A percentile compares a stretch with the other conserved stretches of the same genome.
Conservation (phyloP, 2,329 filamentous ascomycete species). For the Dothistroma pini region DNA sequence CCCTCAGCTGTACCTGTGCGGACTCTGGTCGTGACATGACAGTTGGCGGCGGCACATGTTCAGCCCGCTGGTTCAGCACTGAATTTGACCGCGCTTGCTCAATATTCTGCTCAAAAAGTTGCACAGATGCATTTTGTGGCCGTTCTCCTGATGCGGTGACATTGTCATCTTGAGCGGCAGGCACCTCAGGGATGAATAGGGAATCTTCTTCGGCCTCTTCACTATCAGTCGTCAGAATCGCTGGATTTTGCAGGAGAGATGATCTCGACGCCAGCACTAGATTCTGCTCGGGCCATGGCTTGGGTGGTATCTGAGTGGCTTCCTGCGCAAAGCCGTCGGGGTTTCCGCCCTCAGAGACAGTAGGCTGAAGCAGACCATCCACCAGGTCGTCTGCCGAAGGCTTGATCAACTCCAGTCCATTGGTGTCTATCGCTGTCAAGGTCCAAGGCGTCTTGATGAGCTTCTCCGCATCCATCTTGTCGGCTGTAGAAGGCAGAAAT, state of each 20-base stretch:
- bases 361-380: background rate
- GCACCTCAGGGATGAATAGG: background rate
- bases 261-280: background rate
- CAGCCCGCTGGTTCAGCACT: background rate
- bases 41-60: background rate
- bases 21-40: background rate
- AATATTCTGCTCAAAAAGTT: background rate
- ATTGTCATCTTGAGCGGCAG: background rate
- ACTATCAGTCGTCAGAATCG: background rate
- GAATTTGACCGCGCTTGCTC: background rate
- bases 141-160: background rate
- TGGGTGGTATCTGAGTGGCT: background rate
- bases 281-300: background rate
- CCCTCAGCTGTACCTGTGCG: background rate
- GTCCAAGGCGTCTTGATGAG: background rate
- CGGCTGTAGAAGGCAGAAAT: background rate
- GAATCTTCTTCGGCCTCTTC: background rate
- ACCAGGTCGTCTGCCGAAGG: background rate
- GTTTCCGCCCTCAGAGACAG: background rate
- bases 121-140: background rate
- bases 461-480: background rate
- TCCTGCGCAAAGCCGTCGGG: background rate
- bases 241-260: background rate
- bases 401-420: background rate
- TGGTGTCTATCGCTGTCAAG: background rate